Evolutionary conservation across 129 eudicot genomes (phyloP), one percentile per base, ranked within the genome.

Genomic region (Pittosporum tobira): DNA sequence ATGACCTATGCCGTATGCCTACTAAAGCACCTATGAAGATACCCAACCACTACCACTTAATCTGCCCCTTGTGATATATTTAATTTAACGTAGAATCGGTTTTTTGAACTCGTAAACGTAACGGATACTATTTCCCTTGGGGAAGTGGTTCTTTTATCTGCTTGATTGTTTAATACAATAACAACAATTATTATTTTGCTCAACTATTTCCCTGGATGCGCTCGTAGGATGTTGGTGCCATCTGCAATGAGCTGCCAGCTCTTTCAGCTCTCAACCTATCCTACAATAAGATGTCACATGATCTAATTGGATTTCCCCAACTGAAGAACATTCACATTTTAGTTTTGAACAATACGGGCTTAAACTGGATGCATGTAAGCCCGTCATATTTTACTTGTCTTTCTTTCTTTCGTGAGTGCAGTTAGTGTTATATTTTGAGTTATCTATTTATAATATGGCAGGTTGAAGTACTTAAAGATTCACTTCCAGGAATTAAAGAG

Each of bases 311-410:
- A 31, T 44, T 78, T 50, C 76, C 88, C 30, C 69, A 68, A 68
- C 74, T 90, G 54, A 76, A 54, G 34, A 83, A 69, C 59, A 81
- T 90, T 29, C 77, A 77, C n/a, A 67, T 83, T 77, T 54, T 90
- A 72, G 95, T 90, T 62, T 58, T 90, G 66, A 90, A 83, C 77
- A 78, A 77, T 62, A 82, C 93, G 23, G 76, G 94, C 61, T 75
- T 86, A 37, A 76, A 36, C 61, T 90, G 98, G 98, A 63, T 68
- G 51, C 95, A 86, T 84, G 98, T 63, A 40, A 36, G 60, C 59
- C n/a, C 47, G 40, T 66, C 63, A 12, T 28, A 1, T 50, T 29
- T 28, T 57, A 3, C n/a, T n/a, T 53, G 52, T 37, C 27, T 57
- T 15, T 6, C 16, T 68, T 65, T 27, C 54, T 64, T 64, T 51